Base-by-base conservation (phyloP, 192 early-diverging fungal species). In the Gorgonomyces haynaldii region DNA sequence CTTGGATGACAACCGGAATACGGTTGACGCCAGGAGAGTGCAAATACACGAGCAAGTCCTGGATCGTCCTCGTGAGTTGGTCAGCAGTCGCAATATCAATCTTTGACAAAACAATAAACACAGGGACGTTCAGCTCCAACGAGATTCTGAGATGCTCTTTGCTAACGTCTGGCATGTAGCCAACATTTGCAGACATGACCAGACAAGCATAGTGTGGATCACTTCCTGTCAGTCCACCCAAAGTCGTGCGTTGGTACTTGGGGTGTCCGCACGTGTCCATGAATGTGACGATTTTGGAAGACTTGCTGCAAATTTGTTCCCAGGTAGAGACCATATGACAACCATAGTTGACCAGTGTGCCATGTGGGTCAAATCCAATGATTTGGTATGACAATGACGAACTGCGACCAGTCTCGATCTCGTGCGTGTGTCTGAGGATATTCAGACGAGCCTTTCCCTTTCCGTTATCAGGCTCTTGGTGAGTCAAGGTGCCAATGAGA, bases 261-360 rank as follows among this genome's bases (percentile, higher is more conserved):
- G 81, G 77, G 38, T 88, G 81, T 2, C 92, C 92, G 55, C 83
- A 88, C 2, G 82, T 89, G 56, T 96, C 92, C 1, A 91, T 65
- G 39, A 96, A 77, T 10, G 90, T 90, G 0, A 91, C 81, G 4
- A 93, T 67, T 45, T 89, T 89, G n/a, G 65, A 65, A 3, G 84
- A 72, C 1, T 66, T 65, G 50, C 81, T 82, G 58, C 79, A 83
- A n/a, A 96, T 84, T 19, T 93, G 81, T 53, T 89, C 86, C 81
- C 79, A 84, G 4, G 82, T 80, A 20, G 64, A 64, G 2, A 84
- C 77, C 54, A 86, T 83, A 32, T 78, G 79, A 0, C 75, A 65
- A n/a, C 65, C 81, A 46, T 87, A 88, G 64, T 84, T 91, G 46
- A 93, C 72, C 23, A 87, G 51, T 15, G 63, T 58, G 16, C 86